Percentiles rank a stretch among this genome's conserved stretches.
These are phyloP conservation scores for Chlamydomonas reinhardtii DNA, from an alignment of 163 green algal genomes.

Conservation along the genomic window DNA sequence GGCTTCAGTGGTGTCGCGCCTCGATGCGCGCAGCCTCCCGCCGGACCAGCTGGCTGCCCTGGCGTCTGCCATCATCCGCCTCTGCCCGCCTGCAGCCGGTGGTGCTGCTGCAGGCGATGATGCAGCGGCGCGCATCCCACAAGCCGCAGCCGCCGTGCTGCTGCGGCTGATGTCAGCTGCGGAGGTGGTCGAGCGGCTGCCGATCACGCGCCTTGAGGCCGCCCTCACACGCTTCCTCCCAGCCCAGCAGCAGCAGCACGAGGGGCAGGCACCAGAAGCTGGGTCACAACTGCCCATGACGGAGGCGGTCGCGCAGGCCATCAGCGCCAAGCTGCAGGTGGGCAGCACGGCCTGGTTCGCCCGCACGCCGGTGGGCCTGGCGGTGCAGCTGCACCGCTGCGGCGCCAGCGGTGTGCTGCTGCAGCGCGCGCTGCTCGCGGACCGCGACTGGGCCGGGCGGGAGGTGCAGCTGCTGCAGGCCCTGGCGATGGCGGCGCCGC, in stretches of 20 bases:
- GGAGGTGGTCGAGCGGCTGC: not conserved
- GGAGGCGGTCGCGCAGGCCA: not conserved
- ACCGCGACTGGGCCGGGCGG: too few species aligned
- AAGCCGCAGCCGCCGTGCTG: not conserved
- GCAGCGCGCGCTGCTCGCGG: not conserved
- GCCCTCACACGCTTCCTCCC: not conserved
- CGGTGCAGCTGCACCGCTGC: not conserved
- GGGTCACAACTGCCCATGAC: not conserved
- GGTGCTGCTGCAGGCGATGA: too few species aligned
- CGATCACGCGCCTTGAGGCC: not conserved
- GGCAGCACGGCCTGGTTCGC: too few species aligned
- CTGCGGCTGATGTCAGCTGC: constrained; percentile 2
- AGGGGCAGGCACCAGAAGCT: not conserved
- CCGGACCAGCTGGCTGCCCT: not conserved
- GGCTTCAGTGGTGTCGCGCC: too few species aligned
- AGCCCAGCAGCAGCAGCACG: too few species aligned
- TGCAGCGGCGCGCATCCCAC: not conserved
- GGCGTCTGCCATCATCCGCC: not conserved
- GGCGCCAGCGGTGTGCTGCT: not conserved
- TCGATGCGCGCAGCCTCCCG: not conserved
- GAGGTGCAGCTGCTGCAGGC: too few species aligned
- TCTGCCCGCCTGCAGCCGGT: too few species aligned
- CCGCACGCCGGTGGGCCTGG: not conserved
- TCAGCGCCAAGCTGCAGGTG: not conserved
- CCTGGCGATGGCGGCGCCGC: too few species aligned